These are phyloP conservation scores for Tephrocybe sp. DNA, from an alignment of 768 basidiomycete species.

Conservation along the genomic window DNA sequence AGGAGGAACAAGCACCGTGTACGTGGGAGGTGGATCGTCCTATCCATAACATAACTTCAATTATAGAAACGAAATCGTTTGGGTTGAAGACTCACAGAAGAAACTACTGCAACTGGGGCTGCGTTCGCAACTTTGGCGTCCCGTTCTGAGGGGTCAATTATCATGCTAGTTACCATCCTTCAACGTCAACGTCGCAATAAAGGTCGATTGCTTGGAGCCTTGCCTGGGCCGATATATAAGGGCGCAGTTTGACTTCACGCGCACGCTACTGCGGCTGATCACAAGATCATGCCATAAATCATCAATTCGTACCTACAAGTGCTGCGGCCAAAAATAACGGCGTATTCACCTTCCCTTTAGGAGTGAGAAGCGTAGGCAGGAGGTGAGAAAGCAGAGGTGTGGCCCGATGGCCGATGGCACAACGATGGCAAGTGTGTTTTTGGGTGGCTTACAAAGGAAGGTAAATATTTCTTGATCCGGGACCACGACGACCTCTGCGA, in stretches of 20 bases:
- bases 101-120: neutral
- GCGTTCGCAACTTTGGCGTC: constrained; percentile 6
- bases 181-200: neutral
- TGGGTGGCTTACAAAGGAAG: constrained; percentile 13
- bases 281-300: constrained; percentile 5
- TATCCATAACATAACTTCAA: neutral
- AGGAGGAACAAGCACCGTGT: constrained; percentile 11
- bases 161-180: constrained; percentile 5
- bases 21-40: constrained; percentile 23
- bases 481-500: constrained; percentile 3
- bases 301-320: neutral
- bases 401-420: too few species aligned
- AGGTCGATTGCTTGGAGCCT: neutral
- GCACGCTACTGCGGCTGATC: constrained; percentile 8
- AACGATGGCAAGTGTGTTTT: too few species aligned
- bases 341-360: too few species aligned
- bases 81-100: neutral
- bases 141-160: constrained; percentile 9
- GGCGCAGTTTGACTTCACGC: constrained; percentile 6
- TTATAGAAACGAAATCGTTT: neutral
- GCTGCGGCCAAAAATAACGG: too few species aligned
- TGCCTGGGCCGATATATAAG: constrained; percentile 1
- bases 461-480: neutral
- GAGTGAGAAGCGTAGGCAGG: too few species aligned
- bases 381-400: too few species aligned